Conservation (phyloP, 73 alveolate genomes). For the Paramecium sonneborni region DNA sequence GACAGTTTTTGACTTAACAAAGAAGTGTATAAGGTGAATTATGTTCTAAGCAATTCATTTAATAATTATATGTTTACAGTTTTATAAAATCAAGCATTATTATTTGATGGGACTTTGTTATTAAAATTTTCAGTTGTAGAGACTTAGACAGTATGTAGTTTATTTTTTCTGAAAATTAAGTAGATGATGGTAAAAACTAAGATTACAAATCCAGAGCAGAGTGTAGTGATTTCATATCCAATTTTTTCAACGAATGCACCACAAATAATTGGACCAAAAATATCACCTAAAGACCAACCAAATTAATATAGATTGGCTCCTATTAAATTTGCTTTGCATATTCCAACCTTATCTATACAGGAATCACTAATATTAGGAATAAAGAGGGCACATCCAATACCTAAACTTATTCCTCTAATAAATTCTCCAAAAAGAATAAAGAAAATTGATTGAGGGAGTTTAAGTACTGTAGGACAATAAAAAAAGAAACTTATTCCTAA, state of each 20-base stretch:
- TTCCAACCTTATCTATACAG: background rate
- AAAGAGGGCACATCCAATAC: background rate
- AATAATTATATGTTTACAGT: background rate
- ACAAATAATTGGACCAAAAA: slow-evolving; percentile 1
- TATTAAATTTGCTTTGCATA: background rate
- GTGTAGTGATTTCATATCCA: background rate
- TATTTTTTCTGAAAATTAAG: background rate
- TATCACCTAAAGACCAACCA: slow-evolving; percentile 30
- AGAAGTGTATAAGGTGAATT: background rate
- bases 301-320: slow-evolving; percentile 21
- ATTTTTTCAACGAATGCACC: background rate
- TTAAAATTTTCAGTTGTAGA: background rate
- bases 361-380: background rate
- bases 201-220: background rate
- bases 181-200: background rate
- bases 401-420: background rate
- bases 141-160: background rate
- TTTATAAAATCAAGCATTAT: background rate
- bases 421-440: background rate
- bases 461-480: background rate
- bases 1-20: background rate
- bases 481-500: background rate
- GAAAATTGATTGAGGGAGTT: background rate
- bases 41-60: background rate
- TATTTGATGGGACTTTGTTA: background rate